These are phyloP conservation scores for Beauveria caledonica DNA, from an alignment of 2,329 filamentous ascomycete genomes.

Conservation along the genomic window DNA sequence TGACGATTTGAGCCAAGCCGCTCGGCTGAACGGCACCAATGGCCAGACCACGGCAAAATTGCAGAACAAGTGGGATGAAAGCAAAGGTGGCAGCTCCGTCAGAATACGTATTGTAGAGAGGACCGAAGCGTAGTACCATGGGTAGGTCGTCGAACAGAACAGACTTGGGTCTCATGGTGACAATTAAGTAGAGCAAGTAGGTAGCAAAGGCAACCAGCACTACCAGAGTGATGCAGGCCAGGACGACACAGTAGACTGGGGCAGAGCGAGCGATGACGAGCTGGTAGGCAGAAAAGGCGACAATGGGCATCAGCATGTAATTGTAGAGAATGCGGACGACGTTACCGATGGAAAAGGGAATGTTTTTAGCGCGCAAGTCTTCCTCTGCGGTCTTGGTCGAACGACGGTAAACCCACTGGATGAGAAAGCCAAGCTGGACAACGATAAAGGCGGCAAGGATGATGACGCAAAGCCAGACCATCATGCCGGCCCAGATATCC, in stretches of 20 bases:
- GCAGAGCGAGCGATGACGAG: constrained; percentile 66
- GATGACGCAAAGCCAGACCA: constrained; percentile 79
- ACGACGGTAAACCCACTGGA: constrained; percentile 67
- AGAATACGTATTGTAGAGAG: constrained; percentile 94
- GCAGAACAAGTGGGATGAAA: constrained; percentile 76
- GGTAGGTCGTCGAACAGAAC: constrained; percentile 89
- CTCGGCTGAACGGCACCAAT: constrained; percentile 90
- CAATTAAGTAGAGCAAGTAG: constrained; percentile 77
- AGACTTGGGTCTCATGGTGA: constrained; percentile 70
- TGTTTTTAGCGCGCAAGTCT: constrained; percentile 83
- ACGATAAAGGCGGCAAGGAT: constrained; percentile 58
- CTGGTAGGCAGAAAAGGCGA: constrained; percentile 85
- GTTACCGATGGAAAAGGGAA: constrained; percentile 76
- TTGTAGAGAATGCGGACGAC: constrained; percentile 82
- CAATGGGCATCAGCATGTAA: constrained; percentile 81
- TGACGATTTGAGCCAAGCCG: constrained; percentile 84
- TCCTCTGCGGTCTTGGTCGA: constrained; percentile 69
- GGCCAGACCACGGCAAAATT: constrained; percentile 76
- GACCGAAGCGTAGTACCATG: constrained; percentile 82
- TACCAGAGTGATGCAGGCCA: constrained; percentile 68
- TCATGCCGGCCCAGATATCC: constrained; percentile 92
- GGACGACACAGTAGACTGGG: constrained; percentile 59
- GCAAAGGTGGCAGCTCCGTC: constrained; percentile 89
- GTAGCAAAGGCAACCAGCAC: constrained; percentile 63
- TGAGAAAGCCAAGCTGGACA: constrained; percentile 67